Conservation (phyloP, 495 filamentous ascomycete species). For the Beverwykella pulmonaria region DNA sequence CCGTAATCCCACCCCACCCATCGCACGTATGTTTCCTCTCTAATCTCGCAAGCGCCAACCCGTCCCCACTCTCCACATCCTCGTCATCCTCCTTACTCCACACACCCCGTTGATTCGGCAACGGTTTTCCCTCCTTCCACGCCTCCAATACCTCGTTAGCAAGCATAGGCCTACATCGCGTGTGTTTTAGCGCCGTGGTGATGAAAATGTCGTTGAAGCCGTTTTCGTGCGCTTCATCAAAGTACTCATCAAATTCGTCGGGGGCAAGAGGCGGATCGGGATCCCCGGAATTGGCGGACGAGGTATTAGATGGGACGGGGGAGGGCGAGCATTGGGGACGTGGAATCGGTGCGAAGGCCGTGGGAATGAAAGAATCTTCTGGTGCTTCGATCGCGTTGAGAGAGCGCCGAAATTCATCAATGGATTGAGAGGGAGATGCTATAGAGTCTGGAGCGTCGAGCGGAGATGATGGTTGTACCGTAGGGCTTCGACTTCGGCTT, state of each 20-base stretch:
- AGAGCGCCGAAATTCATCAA: conserved; percentile 33
- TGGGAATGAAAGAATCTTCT: conserved; percentile 3
- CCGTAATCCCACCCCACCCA: conserved; percentile 34
- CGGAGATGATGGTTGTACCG: conserved; percentile 1
- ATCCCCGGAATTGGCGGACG: conserved; percentile 13
- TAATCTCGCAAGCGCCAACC: conserved; percentile 13
- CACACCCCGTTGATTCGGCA: conserved; percentile 30
- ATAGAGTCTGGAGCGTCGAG: not conserved
- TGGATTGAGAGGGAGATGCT: conserved; percentile 26
- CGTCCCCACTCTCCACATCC: conserved; percentile 26
- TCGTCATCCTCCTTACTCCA: conserved; percentile 37
- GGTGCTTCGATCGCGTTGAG: conserved; percentile 4
- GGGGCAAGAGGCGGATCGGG: conserved; percentile 28
- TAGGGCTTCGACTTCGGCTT: conserved; percentile 1
- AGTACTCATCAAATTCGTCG: conserved; percentile 19
- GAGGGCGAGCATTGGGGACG: not conserved
- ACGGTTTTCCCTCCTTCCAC: conserved; percentile 5
- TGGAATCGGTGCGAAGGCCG: not conserved
- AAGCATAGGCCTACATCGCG: conserved; percentile 9
- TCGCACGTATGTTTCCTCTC: conserved; percentile 26
- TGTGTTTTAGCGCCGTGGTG: conserved; percentile 17
- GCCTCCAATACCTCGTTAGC: conserved; percentile 10
- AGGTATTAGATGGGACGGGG: not conserved
- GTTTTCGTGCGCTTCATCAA: not conserved
- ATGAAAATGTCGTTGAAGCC: conserved; percentile 25